phyloP scores from a whole-genome alignment of 1,284 basidiomycete species.

The Dichomitus squalens region DNA sequence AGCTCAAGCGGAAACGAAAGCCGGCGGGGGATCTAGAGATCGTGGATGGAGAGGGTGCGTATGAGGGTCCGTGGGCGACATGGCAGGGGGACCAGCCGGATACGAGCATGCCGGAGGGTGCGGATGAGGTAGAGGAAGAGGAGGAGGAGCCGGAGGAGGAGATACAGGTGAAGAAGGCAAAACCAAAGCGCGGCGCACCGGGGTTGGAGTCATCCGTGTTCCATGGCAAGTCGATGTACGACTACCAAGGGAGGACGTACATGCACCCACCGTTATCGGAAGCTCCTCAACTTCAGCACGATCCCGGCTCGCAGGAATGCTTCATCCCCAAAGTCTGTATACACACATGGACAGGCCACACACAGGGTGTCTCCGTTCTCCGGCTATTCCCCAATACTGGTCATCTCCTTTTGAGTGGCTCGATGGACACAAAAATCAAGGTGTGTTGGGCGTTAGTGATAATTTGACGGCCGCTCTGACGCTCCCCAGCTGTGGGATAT shows the following conservation, averaged over 20 bases:
- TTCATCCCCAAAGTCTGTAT: constrained; percentile 96
- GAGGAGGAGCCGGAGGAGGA: constrained; percentile 69
- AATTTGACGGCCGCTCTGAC: constrained; percentile 4
- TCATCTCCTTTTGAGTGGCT: constrained; percentile 90
- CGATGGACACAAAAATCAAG: constrained; percentile 99
- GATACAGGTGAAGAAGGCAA: constrained; percentile 66
- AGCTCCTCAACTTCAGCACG: constrained; percentile 78
- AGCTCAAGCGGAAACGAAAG: constrained; percentile 84
- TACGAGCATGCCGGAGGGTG: constrained; percentile 58
- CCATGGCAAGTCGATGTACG: constrained; percentile 95
- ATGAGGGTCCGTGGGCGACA: constrained; percentile 95
- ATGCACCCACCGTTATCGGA: constrained; percentile 90
- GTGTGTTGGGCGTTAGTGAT: constrained; percentile 42
- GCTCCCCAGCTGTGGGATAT: constrained; percentile 89
- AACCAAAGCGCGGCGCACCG: constrained; percentile 76
- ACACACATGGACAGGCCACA: constrained; percentile 99
- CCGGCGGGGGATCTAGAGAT: constrained; percentile 81
- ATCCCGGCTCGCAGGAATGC: constrained; percentile 85
- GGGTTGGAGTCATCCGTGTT: constrained; percentile 93
- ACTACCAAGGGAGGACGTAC: constrained; percentile 98
- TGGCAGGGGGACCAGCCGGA: constrained; percentile 85
- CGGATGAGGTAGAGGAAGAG: constrained; percentile 55
- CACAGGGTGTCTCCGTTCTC: constrained; percentile 93
- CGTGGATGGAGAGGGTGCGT: constrained; percentile 87
- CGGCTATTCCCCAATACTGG: constrained; percentile 92